Evolutionary conservation across 768 basidiomycete species (phyloP).

Genomic region (Vararia minispora): DNA sequence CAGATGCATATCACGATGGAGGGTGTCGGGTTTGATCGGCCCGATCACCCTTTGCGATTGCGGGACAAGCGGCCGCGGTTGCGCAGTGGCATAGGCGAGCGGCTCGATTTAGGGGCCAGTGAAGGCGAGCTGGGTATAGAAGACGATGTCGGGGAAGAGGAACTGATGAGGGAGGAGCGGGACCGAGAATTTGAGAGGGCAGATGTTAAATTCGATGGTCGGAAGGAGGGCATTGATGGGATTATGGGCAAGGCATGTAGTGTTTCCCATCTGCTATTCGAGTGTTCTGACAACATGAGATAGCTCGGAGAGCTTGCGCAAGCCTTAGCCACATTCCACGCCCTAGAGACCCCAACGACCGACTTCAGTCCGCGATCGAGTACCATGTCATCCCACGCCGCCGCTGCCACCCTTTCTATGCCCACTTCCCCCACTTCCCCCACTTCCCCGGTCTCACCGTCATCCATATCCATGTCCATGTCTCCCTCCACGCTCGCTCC

Average conservation of each 20-base stretch:
- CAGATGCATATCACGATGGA: conserved; percentile 71
- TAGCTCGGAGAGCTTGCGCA: conserved; percentile 47
- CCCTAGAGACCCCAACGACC: conserved; percentile 29
- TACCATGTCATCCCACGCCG: conserved; percentile 21
- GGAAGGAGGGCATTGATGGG: conserved; percentile 54
- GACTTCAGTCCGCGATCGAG: conserved; percentile 22
- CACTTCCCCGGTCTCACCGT: conserved; percentile 3
- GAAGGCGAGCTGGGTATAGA: conserved; percentile 29
- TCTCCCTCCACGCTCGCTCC: too few species aligned
- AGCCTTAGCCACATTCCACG: conserved; percentile 32
- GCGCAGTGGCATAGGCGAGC: conserved; percentile 2
- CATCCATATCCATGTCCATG: too few species aligned
- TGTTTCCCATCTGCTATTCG: conserved; percentile 1
- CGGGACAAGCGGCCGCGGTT: conserved; percentile 1
- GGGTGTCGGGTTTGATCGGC: conserved; percentile 36
- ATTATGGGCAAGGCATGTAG: conserved; percentile 62
- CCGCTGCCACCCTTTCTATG: conserved; percentile 11
- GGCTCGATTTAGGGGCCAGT: conserved; percentile 29
- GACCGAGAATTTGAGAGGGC: conserved; percentile 62
- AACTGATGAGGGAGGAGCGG: conserved; percentile 37
- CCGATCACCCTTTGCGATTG: too few species aligned
- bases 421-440: conserved; percentile 13
- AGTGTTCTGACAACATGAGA: conserved; percentile 1
- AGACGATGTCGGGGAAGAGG: conserved; percentile 36
- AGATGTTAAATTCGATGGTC: conserved; percentile 55